Evolutionary conservation across 1,284 basidiomycete species (phyloP).

Genomic region (Neolentinus lepideus): DNA sequence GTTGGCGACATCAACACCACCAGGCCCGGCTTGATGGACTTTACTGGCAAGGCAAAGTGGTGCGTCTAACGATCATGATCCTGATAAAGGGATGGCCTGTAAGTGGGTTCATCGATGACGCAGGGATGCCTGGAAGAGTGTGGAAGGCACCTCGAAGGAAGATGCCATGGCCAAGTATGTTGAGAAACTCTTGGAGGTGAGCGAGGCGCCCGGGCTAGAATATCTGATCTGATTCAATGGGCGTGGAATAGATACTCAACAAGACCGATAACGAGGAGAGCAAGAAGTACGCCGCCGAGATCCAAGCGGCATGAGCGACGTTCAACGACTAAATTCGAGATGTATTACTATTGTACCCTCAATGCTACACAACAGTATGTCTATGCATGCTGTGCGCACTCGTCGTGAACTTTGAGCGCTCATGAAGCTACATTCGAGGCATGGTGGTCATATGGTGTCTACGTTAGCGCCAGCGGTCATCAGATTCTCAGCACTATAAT

Average conservation of each 20-base stretch:
- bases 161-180: slow-evolving; percentile 72
- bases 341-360: too few species aligned
- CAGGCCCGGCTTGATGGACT: slow-evolving; percentile 71
- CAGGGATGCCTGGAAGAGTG: slow-evolving; percentile 85
- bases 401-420: too few species aligned
- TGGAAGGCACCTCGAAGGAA: slow-evolving; percentile 68
- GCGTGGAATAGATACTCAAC: slow-evolving; percentile 43
- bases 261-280: slow-evolving; percentile 43
- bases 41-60: slow-evolving; percentile 83
- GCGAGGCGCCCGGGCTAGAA: slow-evolving; percentile 16
- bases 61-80: slow-evolving; percentile 24
- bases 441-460: too few species aligned
- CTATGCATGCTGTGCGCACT: too few species aligned
- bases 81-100: slow-evolving; percentile 4
- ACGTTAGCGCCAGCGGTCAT: too few species aligned
- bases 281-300: slow-evolving; percentile 50
- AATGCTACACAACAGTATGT: too few species aligned
- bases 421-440: not conserved
- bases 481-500: too few species aligned
- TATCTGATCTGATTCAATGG: not conserved
- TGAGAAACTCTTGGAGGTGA: slow-evolving; percentile 60
- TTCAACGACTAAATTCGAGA: not conserved
- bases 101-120: slow-evolving; percentile 9
- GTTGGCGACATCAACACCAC: slow-evolving; percentile 63
- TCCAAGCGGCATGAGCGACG: slow-evolving; percentile 40